Evolutionary conservation across 106 monocot genomes (phyloP), one percentile per base, ranked within the genome.

Genomic region (Platanthera zijinensis): DNA sequence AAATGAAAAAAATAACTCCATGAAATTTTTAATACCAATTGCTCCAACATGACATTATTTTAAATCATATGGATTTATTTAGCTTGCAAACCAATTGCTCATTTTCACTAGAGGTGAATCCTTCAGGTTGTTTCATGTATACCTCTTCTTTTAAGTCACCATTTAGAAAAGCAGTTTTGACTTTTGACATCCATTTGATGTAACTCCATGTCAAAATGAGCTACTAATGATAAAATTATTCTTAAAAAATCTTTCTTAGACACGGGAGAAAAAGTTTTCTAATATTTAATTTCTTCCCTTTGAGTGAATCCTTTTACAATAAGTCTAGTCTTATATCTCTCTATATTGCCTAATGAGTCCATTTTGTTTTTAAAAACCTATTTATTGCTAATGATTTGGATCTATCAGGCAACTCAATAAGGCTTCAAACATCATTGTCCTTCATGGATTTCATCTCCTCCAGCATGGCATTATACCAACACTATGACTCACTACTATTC

Each of bases 171-270:
- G 8, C 15, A 28, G 12, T 70, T 70, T 70, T 70, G 45, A 70
- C 46, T n/a, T n/a, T n/a, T n/a, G n/a, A n/a, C n/a, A 70, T 47
- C 39, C 70, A 70, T 70, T 47, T 70, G 70, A 45, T 70, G 39
- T 1, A 70, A 10, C 70, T 70, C 70, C 12, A 47, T 12, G 39
- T 70, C 39, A 12, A 70, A 70, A 70, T 70, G 45, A 21, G 39
- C 70, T 45, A 70, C 46, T 28, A 70, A 28, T 28, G 45, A 7
- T 45, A 70, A 4, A 17, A 66, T 66, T 14, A 66, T 66, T 7
- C 66, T 19, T 5, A 66, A 66, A 66, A 4, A 64, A 64, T 64
- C 63, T 64, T 64, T 64, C n/a, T 64, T 19, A 64, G n/a, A 64
- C 21, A 64, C 14, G 21, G 21, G 63, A 64, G n/a, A 64, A 64